Evolutionary conservation across 257 asterid genomes (phyloP), one percentile per base, ranked within the genome.

Genomic region (Eustoma russellianum): DNA sequence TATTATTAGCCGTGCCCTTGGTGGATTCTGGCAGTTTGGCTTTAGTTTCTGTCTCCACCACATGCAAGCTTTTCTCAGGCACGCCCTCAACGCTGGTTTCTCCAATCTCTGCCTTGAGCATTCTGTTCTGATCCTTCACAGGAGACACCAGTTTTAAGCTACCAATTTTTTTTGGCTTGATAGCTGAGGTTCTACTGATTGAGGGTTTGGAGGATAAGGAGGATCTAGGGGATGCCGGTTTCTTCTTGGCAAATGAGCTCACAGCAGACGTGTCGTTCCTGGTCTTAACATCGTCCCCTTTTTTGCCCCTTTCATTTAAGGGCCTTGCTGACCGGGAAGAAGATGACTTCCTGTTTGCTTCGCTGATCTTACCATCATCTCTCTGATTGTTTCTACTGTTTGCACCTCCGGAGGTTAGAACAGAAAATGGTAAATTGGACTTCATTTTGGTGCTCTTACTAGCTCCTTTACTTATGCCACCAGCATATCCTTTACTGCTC

Each of bases 31-130:
- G 16, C 4, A 47, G 56, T 48, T 52, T 59, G 34, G 61, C 70
- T 56, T 14, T 44, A 2, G 54, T 56, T 69, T 73, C 80, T 34
- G 57, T 57, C 64, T 66, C 46, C 53, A 67, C 30, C 33, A 70
- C 83, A 61, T 72, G 86, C 80, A 83, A 66, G 41, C 66, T 79
- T 72, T 66, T 83, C 81, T 83, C 95, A 6, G 76, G 34, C 34
- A 71, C 75, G 48, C 66, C 63, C 69, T 72, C 82, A 30, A 28
- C 17, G 13, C 53, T 57, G 14, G 69, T 40, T 61, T 69, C 56
- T 55, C 61, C 67, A 24, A 56, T 46, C 64, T 57, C 65, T 33
- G 56, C 64, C 64, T 53, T 55, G 58, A 46, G 67, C 9, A 15
- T 53, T 63, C 65, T 69, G 63, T 41, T 74, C 48, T 33, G 75